Base-by-base conservation (phyloP, 2,329 filamentous ascomycete species). In the Diaporthe longicolla region DNA sequence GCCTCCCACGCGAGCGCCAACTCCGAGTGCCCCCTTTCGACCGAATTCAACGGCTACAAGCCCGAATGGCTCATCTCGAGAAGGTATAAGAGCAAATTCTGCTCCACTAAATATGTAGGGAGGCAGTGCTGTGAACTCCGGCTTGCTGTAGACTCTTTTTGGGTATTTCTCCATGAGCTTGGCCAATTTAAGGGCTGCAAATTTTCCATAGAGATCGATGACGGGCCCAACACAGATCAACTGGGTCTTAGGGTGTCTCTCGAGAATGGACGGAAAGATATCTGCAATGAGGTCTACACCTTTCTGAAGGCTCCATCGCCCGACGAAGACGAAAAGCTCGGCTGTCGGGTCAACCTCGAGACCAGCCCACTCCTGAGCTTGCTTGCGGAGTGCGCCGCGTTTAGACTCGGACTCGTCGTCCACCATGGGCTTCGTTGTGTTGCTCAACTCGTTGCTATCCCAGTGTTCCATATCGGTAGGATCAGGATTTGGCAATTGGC, bases 1-100 rank as follows among this genome's bases (percentile, higher is more conserved):
- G 71, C 91, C 91, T 77, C 91, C 91, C 50, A 93, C 91, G 71
- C 90, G 86, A 50, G 91, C 89, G 59, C 91, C 91, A 72, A 93
- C 90, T 77, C 91, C 91, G 57, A 93, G 85, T 26, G 91, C 91
- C 77, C 91, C 91, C 80, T 93, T 93, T 32, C 91, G 86, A 73
- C 91, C 91, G 76, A 93, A 93, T 78, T 93, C 91, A 58, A 93
- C 91, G 40, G 91, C 91, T 8, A 93, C 91, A 40, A 93, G 83
- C 66, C 91, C 91, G 77, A 93, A 93, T 0, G 91, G 91, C 81
- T 93, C 91, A 78, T 93, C 91, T 78, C 91, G 87, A 26, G 90
- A 92, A 15, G 91, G 91, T 75, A 93, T 93, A 26, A 93, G 83
- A 11, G 91, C 91, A 75, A 93, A 93, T 68, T 93, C 91, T 15